Base-by-base conservation (phyloP, 768 basidiomycete genomes). In the Steccherinum ochraceum region DNA sequence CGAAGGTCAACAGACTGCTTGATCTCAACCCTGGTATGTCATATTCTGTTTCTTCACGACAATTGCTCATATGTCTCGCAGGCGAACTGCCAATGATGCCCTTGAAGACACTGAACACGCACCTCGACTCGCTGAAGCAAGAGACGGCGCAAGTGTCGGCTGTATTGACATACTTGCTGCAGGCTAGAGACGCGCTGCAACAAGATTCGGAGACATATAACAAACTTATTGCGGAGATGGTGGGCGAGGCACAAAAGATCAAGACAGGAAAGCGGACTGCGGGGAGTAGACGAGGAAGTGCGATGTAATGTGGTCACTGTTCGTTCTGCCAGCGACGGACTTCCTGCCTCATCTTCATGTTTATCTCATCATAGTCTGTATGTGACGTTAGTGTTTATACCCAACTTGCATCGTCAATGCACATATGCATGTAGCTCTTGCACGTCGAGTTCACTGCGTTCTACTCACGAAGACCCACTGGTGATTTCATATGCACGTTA, bases 181-280 rank as follows among this genome's bases (percentile, higher is more conserved):
- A 96, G 68, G 77, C 80, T 35, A 78, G 83, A 52, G 91, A 93
- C 55, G 80, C 84, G 26, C 64, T 91, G 53, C 88, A 91, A 65
- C 90, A 93, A 68, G 89, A 90, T 63, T 85, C 83, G 30, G 86
- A 96, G 71, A 88, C 83, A 23, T 93, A 92, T 61, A 94, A 96
- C 66, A 85, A 83, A 13, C 73, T 93, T 51, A 96, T 96, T 53
- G 93, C 86, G 23, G 92, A 92, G 63, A 72, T 96, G 46, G 91
- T 96, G n/a, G 83, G 83, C 40, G 91, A 95, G 66, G 93, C 93
- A 26, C 89, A 90, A 63, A 90, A 87, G 67, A 74, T 83, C 49
- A 89, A 88, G 61, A 80, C 80, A 5, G 79, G 80, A 13, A 87
- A 84, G 46, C 60, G 57, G 20, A 55, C 55, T n/a, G 50, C 53